phyloP scores from a whole-genome alignment of 108 stramenopile species.

The Aurantiochytrium sp. region DNA sequence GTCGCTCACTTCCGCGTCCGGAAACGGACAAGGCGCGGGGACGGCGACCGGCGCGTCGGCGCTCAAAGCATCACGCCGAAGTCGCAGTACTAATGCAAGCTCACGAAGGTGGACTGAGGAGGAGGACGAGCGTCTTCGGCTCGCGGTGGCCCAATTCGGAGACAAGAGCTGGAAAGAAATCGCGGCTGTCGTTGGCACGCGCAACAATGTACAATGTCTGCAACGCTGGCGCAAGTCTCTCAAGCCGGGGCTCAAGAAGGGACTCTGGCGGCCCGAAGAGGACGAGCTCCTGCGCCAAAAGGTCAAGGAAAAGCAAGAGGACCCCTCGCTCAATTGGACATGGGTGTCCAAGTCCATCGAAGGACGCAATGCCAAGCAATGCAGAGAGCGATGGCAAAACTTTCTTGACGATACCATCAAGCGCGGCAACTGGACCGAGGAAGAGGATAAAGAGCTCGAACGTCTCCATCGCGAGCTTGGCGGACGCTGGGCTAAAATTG shows the following conservation, averaged over 20 bases:
- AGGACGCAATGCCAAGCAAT: conserved; percentile 93
- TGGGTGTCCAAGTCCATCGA: conserved; percentile 82
- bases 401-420: conserved; percentile 89
- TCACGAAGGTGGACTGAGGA: background rate
- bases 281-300: background rate
- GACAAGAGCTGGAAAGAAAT: background rate
- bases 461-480: conserved; percentile 65
- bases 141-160: background rate
- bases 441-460: conserved; percentile 73
- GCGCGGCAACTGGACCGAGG: conserved; percentile 79
- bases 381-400: conserved; percentile 98
- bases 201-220: conserved; percentile 44
- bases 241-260: conserved; percentile 46
- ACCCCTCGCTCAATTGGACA: conserved; percentile 47
- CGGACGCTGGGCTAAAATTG: conserved; percentile 93
- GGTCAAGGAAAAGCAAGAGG: background rate
- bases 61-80: too few relatives aligned
- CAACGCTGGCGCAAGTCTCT: conserved; percentile 59
- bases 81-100: background rate
- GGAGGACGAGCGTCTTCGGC: conserved; percentile 1
- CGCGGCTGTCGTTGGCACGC: background rate
- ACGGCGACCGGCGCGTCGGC: too few relatives aligned
- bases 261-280: conserved; percentile 16
- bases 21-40: too few relatives aligned
- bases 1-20: too few relatives aligned